Base-by-base conservation (phyloP, 768 basidiomycete species). In the Termitomyces sp. region DNA sequence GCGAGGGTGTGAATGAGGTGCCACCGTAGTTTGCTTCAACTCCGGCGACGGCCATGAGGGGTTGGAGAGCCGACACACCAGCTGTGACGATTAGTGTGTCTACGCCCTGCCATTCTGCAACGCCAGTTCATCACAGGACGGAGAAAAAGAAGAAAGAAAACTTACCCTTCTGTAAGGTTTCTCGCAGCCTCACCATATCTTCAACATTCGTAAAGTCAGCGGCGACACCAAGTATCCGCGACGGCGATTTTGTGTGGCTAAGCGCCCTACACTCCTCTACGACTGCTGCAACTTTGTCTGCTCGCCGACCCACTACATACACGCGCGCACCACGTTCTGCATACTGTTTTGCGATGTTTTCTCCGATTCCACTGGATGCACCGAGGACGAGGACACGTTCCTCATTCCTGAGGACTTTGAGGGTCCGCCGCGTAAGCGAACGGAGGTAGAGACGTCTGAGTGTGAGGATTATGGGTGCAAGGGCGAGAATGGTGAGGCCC, bases 301-400 rank as follows among this genome's bases (percentile, higher is more conserved):
- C 70, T 55, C 90, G 74, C 31, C 93, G 77, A 0, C 88, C 91
- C 7, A 92, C 85, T 16, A 94, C 64, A 65, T 88, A 93, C 7
- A 89, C 80, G 52, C 75, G 75, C 7, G 90, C 90, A 7, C 92
- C 92, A n/a, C 90, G 76, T 54, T 74, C 67, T 5, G 89, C 85
- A 63, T 95, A 95, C 60, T 79, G 73, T 13, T 77, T 73, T 1
- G 92, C 91, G 44, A 95, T 73, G 4, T 80, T 75, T 43, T 80
- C 78, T 1, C 94, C 94, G 26, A 96, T 84, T 0, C 94, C 94
- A 47, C 87, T 87, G 2, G 90, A 88, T 1, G 88, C 92, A 5
- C 94, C 94, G 7, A 97, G 69, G 48, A 97, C 75, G 2, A 97
- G 68, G 6, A 94, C 87, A 0, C 91, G 83, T 67, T 96, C 94